phyloP scores from a whole-genome alignment of 164 flowering plant genomes.

The Saururus chinensis region DNA sequence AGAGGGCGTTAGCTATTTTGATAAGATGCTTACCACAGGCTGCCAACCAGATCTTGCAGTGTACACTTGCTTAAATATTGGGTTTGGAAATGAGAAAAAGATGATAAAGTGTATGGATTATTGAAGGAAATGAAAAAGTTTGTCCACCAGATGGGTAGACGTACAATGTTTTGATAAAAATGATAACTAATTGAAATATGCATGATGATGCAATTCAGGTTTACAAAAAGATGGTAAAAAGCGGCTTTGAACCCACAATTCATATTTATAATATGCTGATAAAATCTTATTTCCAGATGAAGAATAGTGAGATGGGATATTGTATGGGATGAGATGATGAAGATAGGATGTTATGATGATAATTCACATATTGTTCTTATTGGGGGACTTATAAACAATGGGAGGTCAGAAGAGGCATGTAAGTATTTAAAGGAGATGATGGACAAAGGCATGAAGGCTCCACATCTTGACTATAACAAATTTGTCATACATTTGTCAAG shows the following conservation, averaged over 20 bases:
- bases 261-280: conserved; percentile 85
- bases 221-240: conserved; percentile 66
- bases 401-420: conserved; percentile 70
- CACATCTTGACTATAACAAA: conserved; percentile 67
- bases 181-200: conserved; percentile 55
- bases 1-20: conserved; percentile 47
- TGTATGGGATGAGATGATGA: conserved; percentile 80
- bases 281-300: conserved; percentile 50
- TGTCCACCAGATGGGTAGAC: conserved; percentile 64
- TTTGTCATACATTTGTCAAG: conserved; percentile 63
- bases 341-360: conserved; percentile 74
- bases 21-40: conserved; percentile 54
- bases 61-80: conserved; percentile 75
- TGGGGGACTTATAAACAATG: conserved; percentile 64
- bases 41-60: conserved; percentile 63
- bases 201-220: conserved; percentile 62
- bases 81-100: conserved; percentile 60
- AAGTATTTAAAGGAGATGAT: conserved; percentile 75
- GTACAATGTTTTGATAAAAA: conserved; percentile 69
- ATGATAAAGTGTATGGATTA: conserved; percentile 57
- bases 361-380: conserved; percentile 72
- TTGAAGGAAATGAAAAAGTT: conserved; percentile 73
- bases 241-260: conserved; percentile 50
- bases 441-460: conserved; percentile 86
- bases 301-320: conserved; percentile 52